A percentile compares a stretch with the other conserved stretches of the same genome.
phyloP scores from a whole-genome alignment of 75 land plant species.

The Picea glauca region DNA sequence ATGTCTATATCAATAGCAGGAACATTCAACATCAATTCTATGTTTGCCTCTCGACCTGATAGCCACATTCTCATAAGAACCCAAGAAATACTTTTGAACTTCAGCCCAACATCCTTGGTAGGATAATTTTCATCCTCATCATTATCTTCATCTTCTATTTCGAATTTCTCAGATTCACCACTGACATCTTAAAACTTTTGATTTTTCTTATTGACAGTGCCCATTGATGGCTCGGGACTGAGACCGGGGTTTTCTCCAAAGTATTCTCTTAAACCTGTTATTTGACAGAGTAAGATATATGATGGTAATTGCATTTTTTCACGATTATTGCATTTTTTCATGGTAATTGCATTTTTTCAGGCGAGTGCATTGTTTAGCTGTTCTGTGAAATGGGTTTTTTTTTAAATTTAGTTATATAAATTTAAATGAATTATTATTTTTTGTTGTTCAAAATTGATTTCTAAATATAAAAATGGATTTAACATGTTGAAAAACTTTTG shows the following conservation, averaged over 20 bases:
- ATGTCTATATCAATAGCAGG: constrained; percentile 38
- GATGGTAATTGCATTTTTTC: too few species aligned
- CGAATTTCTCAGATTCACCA: constrained; percentile 35
- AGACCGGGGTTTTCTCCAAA: constrained; percentile 62
- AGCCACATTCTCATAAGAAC: constrained; percentile 46
- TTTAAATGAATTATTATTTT: too few species aligned
- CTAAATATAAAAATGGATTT: too few species aligned
- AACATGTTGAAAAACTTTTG: too few species aligned
- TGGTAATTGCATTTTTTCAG: too few species aligned
- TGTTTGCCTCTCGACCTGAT: constrained; percentile 19
- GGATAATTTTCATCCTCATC: constrained; percentile 38
- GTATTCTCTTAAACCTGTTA: constrained; percentile 77
- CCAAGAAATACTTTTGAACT: constrained; percentile 68
- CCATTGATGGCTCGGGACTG: background rate
- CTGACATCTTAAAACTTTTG: constrained; percentile 21
- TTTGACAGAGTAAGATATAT: too few species aligned
- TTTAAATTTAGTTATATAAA: too few species aligned
- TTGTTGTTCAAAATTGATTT: too few species aligned
- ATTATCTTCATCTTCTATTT: constrained; percentile 63
- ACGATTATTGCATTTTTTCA: too few species aligned
- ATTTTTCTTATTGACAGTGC: constrained; percentile 20
- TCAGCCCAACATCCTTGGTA: constrained; percentile 30
- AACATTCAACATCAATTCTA: constrained; percentile 29
- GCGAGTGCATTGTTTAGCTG: too few species aligned
- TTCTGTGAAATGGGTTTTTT: too few species aligned